Evolutionary conservation across 2,329 filamentous ascomycete genomes (phyloP).

Genomic region (Atkinsonella texensis): DNA sequence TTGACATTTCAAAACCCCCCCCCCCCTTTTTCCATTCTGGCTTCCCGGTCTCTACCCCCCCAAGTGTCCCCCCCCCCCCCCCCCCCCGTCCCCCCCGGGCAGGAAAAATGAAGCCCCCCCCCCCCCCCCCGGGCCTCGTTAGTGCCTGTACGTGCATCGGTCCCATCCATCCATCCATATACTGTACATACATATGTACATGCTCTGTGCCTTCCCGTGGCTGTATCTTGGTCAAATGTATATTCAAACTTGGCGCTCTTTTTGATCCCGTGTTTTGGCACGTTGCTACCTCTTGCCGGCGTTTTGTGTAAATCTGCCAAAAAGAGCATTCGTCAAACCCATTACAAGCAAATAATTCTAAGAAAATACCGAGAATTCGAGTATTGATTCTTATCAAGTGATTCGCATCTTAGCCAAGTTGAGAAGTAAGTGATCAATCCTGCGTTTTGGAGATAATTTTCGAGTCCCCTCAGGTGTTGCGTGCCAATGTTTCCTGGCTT

Average conservation of each 20-base stretch:
- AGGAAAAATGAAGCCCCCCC: neutral
- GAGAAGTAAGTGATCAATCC: neutral
- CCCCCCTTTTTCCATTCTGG: constrained; percentile 2
- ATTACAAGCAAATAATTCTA: neutral
- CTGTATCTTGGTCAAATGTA: constrained; percentile 4
- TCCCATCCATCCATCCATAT: constrained; percentile 3
- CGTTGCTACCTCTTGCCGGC: constrained; percentile 4
- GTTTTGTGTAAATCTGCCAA: neutral
- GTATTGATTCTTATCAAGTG: neutral
- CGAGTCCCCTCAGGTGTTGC: neutral
- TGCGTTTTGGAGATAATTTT: neutral
- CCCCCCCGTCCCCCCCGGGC: constrained; percentile 3
- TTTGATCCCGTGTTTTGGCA: neutral
- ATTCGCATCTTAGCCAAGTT: neutral
- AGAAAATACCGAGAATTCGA: neutral
- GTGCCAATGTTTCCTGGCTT: neutral
- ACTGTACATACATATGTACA: constrained; percentile 2
- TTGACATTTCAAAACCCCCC: constrained; percentile 2
- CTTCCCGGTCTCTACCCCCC: constrained; percentile 1
- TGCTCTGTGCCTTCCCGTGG: constrained; percentile 3
- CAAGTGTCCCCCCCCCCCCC: neutral
- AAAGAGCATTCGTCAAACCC: neutral
- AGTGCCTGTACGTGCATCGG: constrained; percentile 5
- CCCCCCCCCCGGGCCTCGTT: neutral
- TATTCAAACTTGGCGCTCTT: constrained; percentile 4